phyloP scores from a whole-genome alignment of 2,329 filamentous ascomycete species.

The Myriosclerotinia curreyana region DNA sequence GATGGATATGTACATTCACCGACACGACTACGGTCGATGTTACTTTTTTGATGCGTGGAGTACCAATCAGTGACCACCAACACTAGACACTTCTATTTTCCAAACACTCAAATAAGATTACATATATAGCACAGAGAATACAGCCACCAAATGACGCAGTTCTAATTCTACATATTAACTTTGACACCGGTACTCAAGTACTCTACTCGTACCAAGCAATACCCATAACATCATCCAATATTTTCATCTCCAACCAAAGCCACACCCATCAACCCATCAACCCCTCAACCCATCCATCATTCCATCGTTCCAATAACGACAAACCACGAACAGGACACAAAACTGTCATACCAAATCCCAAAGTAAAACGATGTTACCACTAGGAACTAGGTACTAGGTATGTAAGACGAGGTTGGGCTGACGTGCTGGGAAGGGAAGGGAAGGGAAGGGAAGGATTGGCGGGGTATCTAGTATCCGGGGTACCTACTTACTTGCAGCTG shows the following conservation, averaged over 20 bases:
- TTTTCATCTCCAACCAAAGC: not conserved
- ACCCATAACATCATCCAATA: not conserved
- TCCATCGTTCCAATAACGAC: not conserved
- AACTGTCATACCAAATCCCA: not conserved
- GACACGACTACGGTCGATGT: too few species aligned
- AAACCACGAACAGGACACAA: not conserved
- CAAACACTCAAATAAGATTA: not conserved
- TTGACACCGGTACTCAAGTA: too few species aligned
- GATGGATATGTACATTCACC: too few species aligned
- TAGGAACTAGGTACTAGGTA: not conserved
- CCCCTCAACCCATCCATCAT: too few species aligned
- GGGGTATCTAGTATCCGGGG: too few species aligned
- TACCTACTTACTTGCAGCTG: too few species aligned
- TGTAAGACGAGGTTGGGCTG: conserved; percentile 11
- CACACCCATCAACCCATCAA: not conserved
- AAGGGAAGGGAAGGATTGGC: too few species aligned
- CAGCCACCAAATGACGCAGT: not conserved
- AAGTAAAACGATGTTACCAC: not conserved
- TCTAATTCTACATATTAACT: not conserved
- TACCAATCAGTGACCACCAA: not conserved
- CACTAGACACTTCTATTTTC: not conserved
- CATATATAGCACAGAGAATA: not conserved
- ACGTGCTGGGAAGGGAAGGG: not conserved
- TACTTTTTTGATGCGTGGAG: too few species aligned
- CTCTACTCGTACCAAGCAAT: not conserved